Percentiles rank a stretch among this genome's conserved stretches.
phyloP scores from a whole-genome alignment of 2,329 filamentous ascomycete genomes.

The Coccinonectria pachysandricola region DNA sequence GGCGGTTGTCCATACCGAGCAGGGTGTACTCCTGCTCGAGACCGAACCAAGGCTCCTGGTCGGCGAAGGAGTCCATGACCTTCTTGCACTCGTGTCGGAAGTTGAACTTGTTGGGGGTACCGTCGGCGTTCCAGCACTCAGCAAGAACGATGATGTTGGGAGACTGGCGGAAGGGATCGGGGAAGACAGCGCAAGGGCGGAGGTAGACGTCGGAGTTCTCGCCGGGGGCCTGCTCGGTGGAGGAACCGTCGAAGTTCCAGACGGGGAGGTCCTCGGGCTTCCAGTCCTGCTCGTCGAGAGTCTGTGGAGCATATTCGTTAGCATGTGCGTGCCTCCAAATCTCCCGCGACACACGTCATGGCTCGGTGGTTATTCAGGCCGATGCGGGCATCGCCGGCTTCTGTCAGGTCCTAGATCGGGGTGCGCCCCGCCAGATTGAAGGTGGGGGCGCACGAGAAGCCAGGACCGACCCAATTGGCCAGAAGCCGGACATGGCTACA shows the following conservation, averaged over 20 bases:
- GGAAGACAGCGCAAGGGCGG: conserved; percentile 77
- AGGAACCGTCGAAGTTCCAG: conserved; percentile 63
- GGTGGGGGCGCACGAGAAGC: conserved; percentile 1
- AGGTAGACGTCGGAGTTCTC: conserved; percentile 98
- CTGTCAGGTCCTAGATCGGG: conserved; percentile 3
- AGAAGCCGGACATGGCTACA: conserved; percentile 4
- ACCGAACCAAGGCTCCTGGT: conserved; percentile 90
- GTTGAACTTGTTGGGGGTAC: conserved; percentile 97
- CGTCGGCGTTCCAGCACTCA: conserved; percentile 91
- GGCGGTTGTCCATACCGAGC: conserved; percentile 71
- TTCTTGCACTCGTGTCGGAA: conserved; percentile 84
- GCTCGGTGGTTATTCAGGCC: conserved; percentile 1
- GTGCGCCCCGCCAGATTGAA: too few relatives aligned
- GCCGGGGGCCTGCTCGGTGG: conserved; percentile 82
- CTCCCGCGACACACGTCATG: too few relatives aligned
- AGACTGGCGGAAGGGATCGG: conserved; percentile 79
- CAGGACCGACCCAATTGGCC: conserved; percentile 7
- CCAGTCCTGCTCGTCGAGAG: conserved; percentile 39
- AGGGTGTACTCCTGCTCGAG: conserved; percentile 90
- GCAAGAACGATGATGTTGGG: conserved; percentile 91
- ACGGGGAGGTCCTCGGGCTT: conserved; percentile 41
- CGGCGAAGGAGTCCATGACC: conserved; percentile 78
- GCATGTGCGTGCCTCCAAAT: not conserved
- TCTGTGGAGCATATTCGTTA: conserved; percentile 25
- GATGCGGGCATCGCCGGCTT: conserved; percentile 6